Conservation (phyloP, 768 basidiomycete genomes). For the Crassisporium funariophilum region DNA sequence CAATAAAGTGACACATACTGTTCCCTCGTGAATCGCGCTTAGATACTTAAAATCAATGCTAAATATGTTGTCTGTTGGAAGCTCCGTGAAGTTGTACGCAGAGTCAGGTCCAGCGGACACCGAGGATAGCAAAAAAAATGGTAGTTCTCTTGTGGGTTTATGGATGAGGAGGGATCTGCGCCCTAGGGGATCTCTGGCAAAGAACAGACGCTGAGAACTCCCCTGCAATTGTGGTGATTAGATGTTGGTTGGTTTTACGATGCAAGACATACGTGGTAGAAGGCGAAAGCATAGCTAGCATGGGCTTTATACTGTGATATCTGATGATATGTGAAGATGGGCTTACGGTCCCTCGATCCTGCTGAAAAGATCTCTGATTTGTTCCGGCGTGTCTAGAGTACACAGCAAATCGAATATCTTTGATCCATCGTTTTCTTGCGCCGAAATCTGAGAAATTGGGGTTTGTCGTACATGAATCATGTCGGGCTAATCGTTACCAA, state of each 20-base stretch:
- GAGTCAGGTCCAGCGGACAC: slow-evolving; percentile 55
- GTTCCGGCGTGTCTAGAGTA: slow-evolving; percentile 31
- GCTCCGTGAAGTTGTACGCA: slow-evolving; percentile 58
- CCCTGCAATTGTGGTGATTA: slow-evolving; percentile 34
- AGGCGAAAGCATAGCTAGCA: slow-evolving; percentile 79
- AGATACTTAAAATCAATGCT: slow-evolving; percentile 45
- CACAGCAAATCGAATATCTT: slow-evolving; percentile 45
- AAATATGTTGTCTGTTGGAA: slow-evolving; percentile 60
- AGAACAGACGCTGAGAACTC: slow-evolving; percentile 54
- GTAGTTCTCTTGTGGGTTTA: slow-evolving; percentile 46
- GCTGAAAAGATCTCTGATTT: slow-evolving; percentile 56
- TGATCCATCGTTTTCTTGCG: slow-evolving; percentile 73
- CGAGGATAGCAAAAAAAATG: slow-evolving; percentile 66
- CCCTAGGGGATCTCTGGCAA: slow-evolving; percentile 82
- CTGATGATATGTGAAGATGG: not conserved
- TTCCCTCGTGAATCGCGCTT: slow-evolving; percentile 10
- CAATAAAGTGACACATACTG: too few species aligned
- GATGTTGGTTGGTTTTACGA: not conserved
- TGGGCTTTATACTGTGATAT: slow-evolving; percentile 4
- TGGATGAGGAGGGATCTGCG: slow-evolving; percentile 83
- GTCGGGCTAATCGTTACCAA: not conserved
- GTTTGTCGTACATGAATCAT: not conserved
- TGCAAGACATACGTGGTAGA: slow-evolving; percentile 65
- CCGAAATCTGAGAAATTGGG: slow-evolving; percentile 44
- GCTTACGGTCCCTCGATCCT: slow-evolving; percentile 83